Percentiles rank a stretch among this genome's conserved stretches.
These are phyloP conservation scores for Pugionium cornutum DNA, from an alignment of 345 rosid species.

Conservation along the genomic window DNA sequence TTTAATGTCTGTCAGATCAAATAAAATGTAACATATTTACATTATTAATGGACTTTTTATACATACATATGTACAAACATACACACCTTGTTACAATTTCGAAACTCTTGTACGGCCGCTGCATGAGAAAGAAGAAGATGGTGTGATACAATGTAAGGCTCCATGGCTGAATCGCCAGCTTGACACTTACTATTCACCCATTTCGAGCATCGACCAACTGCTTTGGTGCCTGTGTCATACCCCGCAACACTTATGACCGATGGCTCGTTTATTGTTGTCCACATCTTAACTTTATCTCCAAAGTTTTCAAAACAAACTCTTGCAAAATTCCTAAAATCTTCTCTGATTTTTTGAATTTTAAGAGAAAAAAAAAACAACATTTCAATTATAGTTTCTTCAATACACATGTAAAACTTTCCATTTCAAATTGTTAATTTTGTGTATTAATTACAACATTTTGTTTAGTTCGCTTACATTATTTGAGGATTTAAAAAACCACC, in stretches of 20 bases:
- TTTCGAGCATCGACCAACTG: constrained; percentile 45
- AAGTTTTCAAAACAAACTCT: constrained; percentile 47
- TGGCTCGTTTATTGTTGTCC: constrained; percentile 59
- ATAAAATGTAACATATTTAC: neutral
- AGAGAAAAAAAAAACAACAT: neutral
- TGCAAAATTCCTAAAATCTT: constrained; percentile 50
- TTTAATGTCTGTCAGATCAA: neutral
- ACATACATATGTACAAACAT: neutral
- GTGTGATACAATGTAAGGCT: constrained; percentile 43
- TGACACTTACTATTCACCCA: constrained; percentile 37
- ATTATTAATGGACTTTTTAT: neutral
- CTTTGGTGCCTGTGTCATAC: constrained; percentile 41
- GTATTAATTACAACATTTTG: neutral
- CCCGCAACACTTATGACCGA: constrained; percentile 36
- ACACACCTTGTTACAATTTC: constrained; percentile 34
- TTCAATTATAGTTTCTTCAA: neutral
- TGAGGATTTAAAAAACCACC: constrained; percentile 50
- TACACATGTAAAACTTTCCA: no score
- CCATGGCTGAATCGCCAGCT: constrained; percentile 39
- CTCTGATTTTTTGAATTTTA: constrained; percentile 24
- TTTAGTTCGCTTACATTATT: constrained; percentile 44
- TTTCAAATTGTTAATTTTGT: neutral
- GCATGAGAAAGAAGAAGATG: constrained; percentile 45
- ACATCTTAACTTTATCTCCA: constrained; percentile 56
- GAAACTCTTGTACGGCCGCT: constrained; percentile 41